phyloP scores from a whole-genome alignment of 768 basidiomycete species.

The Ramaria rubella region DNA sequence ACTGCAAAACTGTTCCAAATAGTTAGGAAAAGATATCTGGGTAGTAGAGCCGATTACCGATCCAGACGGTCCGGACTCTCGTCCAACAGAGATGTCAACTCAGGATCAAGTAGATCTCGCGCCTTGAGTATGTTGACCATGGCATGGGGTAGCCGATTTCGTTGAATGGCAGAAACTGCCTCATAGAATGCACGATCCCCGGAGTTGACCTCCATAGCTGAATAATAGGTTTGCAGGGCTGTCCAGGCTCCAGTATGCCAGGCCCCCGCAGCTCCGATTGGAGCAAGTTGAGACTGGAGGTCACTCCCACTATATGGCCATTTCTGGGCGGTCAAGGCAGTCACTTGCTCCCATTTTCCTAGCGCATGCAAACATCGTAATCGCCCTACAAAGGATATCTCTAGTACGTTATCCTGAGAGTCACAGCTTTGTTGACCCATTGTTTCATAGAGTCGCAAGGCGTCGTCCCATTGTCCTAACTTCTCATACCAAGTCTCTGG shows the following conservation, averaged over 20 bases:
- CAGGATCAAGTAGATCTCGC: constrained; percentile 38
- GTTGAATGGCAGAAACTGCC: constrained; percentile 42
- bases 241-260: constrained; percentile 46
- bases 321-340: constrained; percentile 33
- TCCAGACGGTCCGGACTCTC: constrained; percentile 44
- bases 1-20: constrained; percentile 32
- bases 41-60: constrained; percentile 27
- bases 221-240: constrained; percentile 42
- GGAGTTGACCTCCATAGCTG: constrained; percentile 40
- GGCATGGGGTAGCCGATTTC: constrained; percentile 37
- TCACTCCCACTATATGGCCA: constrained; percentile 35
- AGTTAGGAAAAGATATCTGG: not conserved
- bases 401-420: constrained; percentile 23
- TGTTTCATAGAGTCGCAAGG: constrained; percentile 30
- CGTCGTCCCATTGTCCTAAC: constrained; percentile 45
- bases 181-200: constrained; percentile 44
- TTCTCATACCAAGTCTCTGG: constrained; percentile 47
- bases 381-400: constrained; percentile 34
- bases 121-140: constrained; percentile 37
- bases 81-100: constrained; percentile 39
- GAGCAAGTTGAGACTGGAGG: constrained; percentile 36
- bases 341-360: constrained; percentile 43
- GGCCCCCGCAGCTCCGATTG: constrained; percentile 41
- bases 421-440: constrained; percentile 12
- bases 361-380: constrained; percentile 43